Percentiles rank a stretch among this genome's conserved stretches.
phyloP scores from a whole-genome alignment of 2,329 filamentous ascomycete genomes.

The Xylariomycetidae sp. region DNA sequence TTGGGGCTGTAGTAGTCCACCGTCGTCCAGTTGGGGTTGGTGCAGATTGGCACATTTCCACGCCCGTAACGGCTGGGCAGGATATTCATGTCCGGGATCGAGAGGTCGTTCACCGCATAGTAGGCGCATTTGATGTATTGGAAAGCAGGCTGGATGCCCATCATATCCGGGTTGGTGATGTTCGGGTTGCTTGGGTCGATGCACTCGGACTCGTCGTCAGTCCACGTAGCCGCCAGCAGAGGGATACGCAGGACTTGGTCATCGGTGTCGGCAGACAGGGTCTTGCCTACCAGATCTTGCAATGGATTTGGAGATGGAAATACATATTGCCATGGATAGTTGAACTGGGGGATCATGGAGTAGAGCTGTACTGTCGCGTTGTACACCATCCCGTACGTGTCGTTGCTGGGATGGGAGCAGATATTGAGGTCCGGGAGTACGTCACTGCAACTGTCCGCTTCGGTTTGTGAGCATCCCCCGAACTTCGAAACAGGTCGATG shows the following conservation, averaged over 20 bases:
- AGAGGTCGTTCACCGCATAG: constrained; percentile 12
- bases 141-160: constrained; percentile 8
- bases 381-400: constrained; percentile 11
- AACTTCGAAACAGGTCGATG: too few species aligned
- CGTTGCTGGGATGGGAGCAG: constrained; percentile 7
- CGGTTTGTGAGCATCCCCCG: too few species aligned
- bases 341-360: constrained; percentile 10
- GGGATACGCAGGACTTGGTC: constrained; percentile 9
- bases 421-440: constrained; percentile 11
- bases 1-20: constrained; percentile 10
- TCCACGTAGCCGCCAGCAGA: constrained; percentile 14
- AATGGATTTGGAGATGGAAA: constrained; percentile 9
- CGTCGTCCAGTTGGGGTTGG: constrained; percentile 5
- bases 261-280: constrained; percentile 5
- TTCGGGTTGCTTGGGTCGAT: constrained; percentile 11
- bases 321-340: constrained; percentile 13
- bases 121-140: constrained; percentile 9
- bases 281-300: constrained; percentile 9
- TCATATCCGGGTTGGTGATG: constrained; percentile 7
- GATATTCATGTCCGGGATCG: constrained; percentile 11
- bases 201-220: too few species aligned
- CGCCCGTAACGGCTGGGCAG: constrained; percentile 10
- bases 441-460: constrained; percentile 10
- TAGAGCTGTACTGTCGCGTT: constrained; percentile 9
- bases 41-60: constrained; percentile 8